Percentiles rank a stretch among this genome's conserved stretches.
Conservation (phyloP, 1,139 yeast genomes). For the Groenewaldozyma auringiensis region DNA sequence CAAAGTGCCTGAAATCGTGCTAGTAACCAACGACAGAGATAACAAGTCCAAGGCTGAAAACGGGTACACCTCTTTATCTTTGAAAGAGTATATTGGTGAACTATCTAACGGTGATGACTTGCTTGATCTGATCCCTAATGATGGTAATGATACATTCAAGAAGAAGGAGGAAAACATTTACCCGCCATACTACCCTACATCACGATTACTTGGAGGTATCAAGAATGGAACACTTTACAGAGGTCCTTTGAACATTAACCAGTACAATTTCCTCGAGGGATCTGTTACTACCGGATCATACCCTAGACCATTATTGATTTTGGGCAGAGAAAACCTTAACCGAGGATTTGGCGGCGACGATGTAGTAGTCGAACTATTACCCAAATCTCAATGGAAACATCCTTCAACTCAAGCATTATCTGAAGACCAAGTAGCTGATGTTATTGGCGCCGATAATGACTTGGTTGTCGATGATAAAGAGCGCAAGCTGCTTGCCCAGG, state of each 20-base stretch:
- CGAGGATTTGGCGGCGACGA: conserved; percentile 89
- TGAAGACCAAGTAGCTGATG: conserved; percentile 59
- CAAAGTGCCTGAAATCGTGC: conserved; percentile 36
- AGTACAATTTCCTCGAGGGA: conserved; percentile 86
- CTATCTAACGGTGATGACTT: conserved; percentile 71
- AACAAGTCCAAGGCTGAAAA: conserved; percentile 57
- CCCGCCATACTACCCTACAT: conserved; percentile 70
- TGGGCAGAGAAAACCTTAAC: conserved; percentile 79
- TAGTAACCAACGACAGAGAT: conserved; percentile 71
- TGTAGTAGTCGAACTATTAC: conserved; percentile 84
- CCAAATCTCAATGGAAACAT: conserved; percentile 79
- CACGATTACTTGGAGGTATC: conserved; percentile 85
- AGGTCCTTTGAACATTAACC: conserved; percentile 72
- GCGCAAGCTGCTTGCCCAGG: conserved; percentile 65
- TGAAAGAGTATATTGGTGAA: conserved; percentile 59
- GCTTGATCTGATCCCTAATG: conserved; percentile 69
- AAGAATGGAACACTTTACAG: conserved; percentile 82
- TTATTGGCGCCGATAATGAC: conserved; percentile 39
- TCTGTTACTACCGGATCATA: conserved; percentile 65
- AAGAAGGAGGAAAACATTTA: conserved; percentile 45
- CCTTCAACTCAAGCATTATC: conserved; percentile 77
- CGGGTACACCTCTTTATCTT: conserved; percentile 48
- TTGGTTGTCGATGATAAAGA: conserved; percentile 56
- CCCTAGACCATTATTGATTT: conserved; percentile 70
- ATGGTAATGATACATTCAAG: conserved; percentile 31